Conservation (phyloP, 2,329 filamentous ascomycete species). For the Tolypocladium sp. region DNA sequence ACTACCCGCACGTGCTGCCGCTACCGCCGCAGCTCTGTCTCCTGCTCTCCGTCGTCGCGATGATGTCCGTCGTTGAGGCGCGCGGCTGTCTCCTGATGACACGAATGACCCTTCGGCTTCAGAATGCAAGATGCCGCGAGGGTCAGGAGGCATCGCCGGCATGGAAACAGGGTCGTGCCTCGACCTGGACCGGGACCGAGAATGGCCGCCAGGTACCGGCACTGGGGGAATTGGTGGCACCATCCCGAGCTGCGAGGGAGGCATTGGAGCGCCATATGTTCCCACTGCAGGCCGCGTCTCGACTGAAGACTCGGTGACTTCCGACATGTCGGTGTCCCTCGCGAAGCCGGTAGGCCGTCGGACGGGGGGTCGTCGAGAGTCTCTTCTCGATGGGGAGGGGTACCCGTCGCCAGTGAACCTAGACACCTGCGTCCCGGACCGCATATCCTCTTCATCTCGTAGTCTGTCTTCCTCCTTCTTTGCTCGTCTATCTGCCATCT, state of each 20-base stretch:
- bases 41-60: slow-evolving; percentile 36
- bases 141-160: slow-evolving; percentile 46
- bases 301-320: slow-evolving; percentile 26
- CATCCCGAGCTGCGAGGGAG: slow-evolving; percentile 10
- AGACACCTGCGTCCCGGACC: slow-evolving; percentile 52
- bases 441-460: slow-evolving; percentile 41
- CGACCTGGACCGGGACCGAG: slow-evolving; percentile 28
- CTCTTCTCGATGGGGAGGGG: slow-evolving; percentile 34
- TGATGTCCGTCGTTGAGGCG: slow-evolving; percentile 30
- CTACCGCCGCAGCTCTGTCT: slow-evolving; percentile 36
- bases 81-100: slow-evolving; percentile 21
- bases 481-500: slow-evolving; percentile 47
- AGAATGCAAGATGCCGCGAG: slow-evolving; percentile 30
- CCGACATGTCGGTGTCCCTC: slow-evolving; percentile 18
- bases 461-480: slow-evolving; percentile 38
- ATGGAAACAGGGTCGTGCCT: slow-evolving; percentile 35
- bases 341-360: slow-evolving; percentile 21
- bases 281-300: slow-evolving; percentile 18
- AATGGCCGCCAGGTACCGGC: slow-evolving; percentile 12
- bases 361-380: slow-evolving; percentile 17
- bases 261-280: slow-evolving; percentile 10
- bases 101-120: slow-evolving; percentile 19
- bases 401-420: slow-evolving; percentile 62
- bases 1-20: slow-evolving; percentile 35
- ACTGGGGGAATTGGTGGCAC: slow-evolving; percentile 5